Conservation (phyloP, 148 eudicot species). For the Heliamphora exappendiculata region DNA sequence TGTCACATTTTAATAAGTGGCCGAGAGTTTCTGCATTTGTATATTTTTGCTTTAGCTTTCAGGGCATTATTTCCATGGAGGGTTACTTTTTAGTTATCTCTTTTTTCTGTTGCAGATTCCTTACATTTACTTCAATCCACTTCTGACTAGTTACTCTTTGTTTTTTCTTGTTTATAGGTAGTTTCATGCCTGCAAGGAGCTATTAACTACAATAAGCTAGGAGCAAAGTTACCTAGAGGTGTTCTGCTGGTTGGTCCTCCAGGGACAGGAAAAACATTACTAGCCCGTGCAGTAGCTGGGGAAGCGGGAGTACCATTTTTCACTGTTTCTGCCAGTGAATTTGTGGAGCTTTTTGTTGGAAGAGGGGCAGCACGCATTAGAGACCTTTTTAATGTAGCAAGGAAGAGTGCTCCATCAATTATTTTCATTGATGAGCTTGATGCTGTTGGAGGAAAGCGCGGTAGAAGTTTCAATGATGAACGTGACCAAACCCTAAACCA, state of each 20-base stretch:
- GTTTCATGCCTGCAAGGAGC: constrained; percentile 86
- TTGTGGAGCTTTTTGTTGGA: constrained; percentile 95
- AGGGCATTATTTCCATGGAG: not conserved
- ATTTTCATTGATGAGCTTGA: constrained; percentile 97
- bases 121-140: not conserved
- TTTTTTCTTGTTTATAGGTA: constrained; percentile 42
- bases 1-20: not conserved
- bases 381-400: constrained; percentile 85
- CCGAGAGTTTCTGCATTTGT: not conserved
- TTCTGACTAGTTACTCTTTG: not conserved
- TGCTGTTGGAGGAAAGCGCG: constrained; percentile 98
- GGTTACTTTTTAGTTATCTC: not conserved
- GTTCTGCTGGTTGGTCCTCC: constrained; percentile 96
- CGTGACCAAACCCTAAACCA: constrained; percentile 96
- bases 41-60: not conserved
- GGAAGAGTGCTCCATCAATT: constrained; percentile 81
- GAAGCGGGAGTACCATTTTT: constrained; percentile 98
- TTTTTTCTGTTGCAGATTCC: not conserved
- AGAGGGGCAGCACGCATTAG: constrained; percentile 98
- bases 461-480: constrained; percentile 94
- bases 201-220: constrained; percentile 68
- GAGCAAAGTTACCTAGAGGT: constrained; percentile 93
- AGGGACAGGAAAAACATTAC: constrained; percentile 93
- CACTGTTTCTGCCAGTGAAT: constrained; percentile 96
- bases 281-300: constrained; percentile 99